Percentiles rank a stretch among this genome's conserved stretches.
Evolutionary conservation across 106 monocot genomes (phyloP).

Genomic region (Narthecium ossifragum): DNA sequence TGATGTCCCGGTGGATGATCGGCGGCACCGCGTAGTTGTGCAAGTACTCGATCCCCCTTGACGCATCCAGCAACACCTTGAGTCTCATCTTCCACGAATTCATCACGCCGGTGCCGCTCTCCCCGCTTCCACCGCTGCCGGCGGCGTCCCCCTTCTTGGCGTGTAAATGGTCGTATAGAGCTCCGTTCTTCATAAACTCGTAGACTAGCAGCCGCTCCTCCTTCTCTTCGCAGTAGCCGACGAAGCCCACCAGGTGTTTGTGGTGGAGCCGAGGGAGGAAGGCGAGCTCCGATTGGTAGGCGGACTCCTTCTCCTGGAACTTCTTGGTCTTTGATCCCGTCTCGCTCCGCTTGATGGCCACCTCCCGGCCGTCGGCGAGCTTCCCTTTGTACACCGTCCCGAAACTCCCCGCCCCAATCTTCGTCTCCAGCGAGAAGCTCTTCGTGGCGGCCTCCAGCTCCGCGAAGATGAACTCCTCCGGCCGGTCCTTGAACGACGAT

Average conservation of each 20-base stretch:
- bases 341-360: constrained; percentile 78
- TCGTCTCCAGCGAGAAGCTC: constrained; percentile 40
- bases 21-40: constrained; percentile 58
- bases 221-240: constrained; percentile 73
- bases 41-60: constrained; percentile 55
- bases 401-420: constrained; percentile 75
- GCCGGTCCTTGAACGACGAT: constrained; percentile 47
- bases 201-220: constrained; percentile 78
- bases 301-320: constrained; percentile 60
- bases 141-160: background rate
- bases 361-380: constrained; percentile 68
- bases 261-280: constrained; percentile 87
- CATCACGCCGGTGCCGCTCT: background rate
- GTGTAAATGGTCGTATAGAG: constrained; percentile 54
- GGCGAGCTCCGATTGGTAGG: constrained; percentile 69
- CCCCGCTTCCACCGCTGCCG: background rate
- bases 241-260: constrained; percentile 76
- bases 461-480: constrained; percentile 52
- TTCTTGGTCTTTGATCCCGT: constrained; percentile 19
- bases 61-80: constrained; percentile 44
- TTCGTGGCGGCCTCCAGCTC: constrained; percentile 61
- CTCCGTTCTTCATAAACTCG: constrained; percentile 86
- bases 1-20: constrained; percentile 71
- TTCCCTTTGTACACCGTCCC: constrained; percentile 77
- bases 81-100: constrained; percentile 48